phyloP scores from a whole-genome alignment of 768 basidiomycete genomes.

The Leccinellum luteum region DNA sequence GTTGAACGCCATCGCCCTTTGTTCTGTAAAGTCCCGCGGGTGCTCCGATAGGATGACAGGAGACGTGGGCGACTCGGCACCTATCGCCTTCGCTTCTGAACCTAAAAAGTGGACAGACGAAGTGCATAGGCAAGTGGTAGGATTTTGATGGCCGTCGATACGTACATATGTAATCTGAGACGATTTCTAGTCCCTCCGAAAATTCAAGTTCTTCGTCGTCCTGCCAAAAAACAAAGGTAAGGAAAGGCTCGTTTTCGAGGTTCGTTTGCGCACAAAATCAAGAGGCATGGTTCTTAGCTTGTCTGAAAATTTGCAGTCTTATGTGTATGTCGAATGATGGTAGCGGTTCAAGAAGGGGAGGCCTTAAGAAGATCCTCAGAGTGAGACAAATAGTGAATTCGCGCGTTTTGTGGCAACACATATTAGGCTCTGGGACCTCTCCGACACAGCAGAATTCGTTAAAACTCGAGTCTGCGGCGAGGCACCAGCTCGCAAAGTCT shows the following conservation, averaged over 20 bases:
- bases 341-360: constrained; percentile 2
- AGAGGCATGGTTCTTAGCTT: constrained; percentile 12
- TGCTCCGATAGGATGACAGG: constrained; percentile 17
- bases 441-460: constrained; percentile 3
- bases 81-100: constrained; percentile 3
- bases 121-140: neutral
- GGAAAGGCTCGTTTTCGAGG: neutral
- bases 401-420: constrained; percentile 7
- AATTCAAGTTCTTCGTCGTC: constrained; percentile 24
- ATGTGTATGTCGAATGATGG: constrained; percentile 9
- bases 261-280: constrained; percentile 19
- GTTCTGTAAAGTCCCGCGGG: constrained; percentile 19
- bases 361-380: neutral
- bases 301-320: constrained; percentile 6
- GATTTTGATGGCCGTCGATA: constrained; percentile 3
- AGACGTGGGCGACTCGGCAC: constrained; percentile 14
- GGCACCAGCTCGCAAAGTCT: constrained; percentile 28
- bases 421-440: constrained; percentile 3
- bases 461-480: constrained; percentile 11
- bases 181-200: constrained; percentile 12
- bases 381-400: constrained; percentile 1
- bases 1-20: constrained; percentile 4
- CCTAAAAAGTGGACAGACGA: constrained; percentile 3
- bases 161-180: constrained; percentile 18
- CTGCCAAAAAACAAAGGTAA: constrained; percentile 16